A percentile compares a stretch with the other conserved stretches of the same genome.
Evolutionary conservation across 352 stramenopile species (phyloP).

Genomic region (Phytophthora pistaciae): DNA sequence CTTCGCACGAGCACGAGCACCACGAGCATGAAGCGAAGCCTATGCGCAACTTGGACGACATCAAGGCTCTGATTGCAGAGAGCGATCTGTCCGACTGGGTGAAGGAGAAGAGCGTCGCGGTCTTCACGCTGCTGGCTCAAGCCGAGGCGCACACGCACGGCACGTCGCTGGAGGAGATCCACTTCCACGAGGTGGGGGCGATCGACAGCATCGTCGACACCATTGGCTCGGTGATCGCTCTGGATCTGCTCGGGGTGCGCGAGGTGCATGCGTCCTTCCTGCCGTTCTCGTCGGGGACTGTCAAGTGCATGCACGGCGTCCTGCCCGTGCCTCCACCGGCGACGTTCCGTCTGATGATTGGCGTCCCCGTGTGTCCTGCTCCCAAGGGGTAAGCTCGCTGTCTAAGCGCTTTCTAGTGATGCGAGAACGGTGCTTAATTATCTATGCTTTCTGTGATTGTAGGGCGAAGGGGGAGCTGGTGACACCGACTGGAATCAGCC

Average conservation of each 20-base stretch:
- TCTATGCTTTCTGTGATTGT: neutral
- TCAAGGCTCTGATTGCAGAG: conserved; percentile 85
- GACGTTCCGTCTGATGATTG: conserved; percentile 95
- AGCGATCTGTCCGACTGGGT: conserved; percentile 89
- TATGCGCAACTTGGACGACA: conserved; percentile 93
- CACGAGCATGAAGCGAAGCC: conserved; percentile 53
- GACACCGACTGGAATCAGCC: conserved; percentile 96
- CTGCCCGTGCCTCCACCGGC: conserved; percentile 96
- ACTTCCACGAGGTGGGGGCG: conserved; percentile 98
- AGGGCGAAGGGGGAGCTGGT: conserved; percentile 94
- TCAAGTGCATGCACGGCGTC: conserved; percentile 96
- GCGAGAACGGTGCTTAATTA: neutral
- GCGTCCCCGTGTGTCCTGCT: conserved; percentile 93
- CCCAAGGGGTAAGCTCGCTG: conserved; percentile 68
- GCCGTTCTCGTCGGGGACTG: conserved; percentile 93
- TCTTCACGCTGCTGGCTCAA: conserved; percentile 93
- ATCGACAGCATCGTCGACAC: conserved; percentile 98
- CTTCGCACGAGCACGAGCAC: conserved; percentile 37
- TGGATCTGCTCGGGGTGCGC: conserved; percentile 93
- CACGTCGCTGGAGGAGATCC: conserved; percentile 92
- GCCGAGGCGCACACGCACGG: conserved; percentile 96
- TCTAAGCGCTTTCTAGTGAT: neutral
- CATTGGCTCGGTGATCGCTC: conserved; percentile 93
- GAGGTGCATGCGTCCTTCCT: conserved; percentile 87
- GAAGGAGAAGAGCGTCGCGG: conserved; percentile 88